Evolutionary conservation across 106 monocot species (phyloP).

Genomic region (Ottelia alismoides): DNA sequence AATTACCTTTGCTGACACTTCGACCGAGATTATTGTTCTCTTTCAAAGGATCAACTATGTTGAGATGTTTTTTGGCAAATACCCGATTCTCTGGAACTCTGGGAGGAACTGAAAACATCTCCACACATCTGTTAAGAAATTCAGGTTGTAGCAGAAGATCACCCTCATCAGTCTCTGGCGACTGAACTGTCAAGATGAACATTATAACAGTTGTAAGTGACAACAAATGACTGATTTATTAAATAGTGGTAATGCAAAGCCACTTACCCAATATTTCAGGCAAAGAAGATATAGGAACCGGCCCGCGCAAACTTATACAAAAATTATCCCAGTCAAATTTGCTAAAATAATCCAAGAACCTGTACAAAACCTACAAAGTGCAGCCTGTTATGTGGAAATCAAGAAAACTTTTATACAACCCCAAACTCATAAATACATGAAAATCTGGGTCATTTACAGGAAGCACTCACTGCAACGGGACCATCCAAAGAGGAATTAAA

Average conservation of each 20-base stretch:
- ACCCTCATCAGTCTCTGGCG: slow-evolving; percentile 23
- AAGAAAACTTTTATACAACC: not conserved
- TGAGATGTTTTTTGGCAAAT: slow-evolving; percentile 60
- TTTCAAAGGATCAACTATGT: slow-evolving; percentile 82
- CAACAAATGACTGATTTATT: not conserved
- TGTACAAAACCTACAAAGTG: slow-evolving; percentile 57
- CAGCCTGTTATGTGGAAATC: not conserved
- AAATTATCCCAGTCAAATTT: slow-evolving; percentile 81
- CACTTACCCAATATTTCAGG: slow-evolving; percentile 46
- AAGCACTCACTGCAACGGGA: slow-evolving; percentile 68
- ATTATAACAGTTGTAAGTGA: not conserved
- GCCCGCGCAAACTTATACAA: slow-evolving; percentile 69
- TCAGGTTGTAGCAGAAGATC: slow-evolving; percentile 44
- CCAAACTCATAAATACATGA: not conserved
- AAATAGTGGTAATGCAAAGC: not conserved
- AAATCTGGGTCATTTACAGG: not conserved
- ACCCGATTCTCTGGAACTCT: slow-evolving; percentile 23
- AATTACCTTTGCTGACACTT: slow-evolving; percentile 80
- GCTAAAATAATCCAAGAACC: slow-evolving; percentile 79
- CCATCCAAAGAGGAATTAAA: slow-evolving; percentile 63
- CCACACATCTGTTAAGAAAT: slow-evolving; percentile 45
- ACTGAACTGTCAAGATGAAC: slow-evolving; percentile 30
- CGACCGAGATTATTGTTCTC: slow-evolving; percentile 85
- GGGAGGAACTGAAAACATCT: slow-evolving; percentile 22
- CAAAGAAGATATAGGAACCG: slow-evolving; percentile 39